phyloP scores from a whole-genome alignment of 345 rosid genomes.

The Populus simonii region DNA sequence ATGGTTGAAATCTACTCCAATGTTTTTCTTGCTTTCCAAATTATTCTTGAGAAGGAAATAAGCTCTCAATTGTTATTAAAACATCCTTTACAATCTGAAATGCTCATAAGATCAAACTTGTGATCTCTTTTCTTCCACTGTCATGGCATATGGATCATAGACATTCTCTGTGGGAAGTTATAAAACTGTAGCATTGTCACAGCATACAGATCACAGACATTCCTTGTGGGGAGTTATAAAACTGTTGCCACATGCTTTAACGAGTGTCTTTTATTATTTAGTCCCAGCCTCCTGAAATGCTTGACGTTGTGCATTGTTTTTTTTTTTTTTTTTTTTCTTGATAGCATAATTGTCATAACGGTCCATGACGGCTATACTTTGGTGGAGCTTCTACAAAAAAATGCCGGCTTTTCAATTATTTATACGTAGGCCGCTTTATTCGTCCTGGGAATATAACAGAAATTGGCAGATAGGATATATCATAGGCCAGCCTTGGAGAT shows the following conservation, averaged over 20 bases:
- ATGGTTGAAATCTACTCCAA: neutral
- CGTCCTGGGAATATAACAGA: neutral
- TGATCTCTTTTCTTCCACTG: neutral
- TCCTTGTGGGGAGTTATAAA: neutral
- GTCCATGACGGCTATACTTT: neutral
- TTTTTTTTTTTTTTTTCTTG: neutral
- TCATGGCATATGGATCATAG: no score
- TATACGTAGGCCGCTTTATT: neutral
- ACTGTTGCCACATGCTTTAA: neutral
- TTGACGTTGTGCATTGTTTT: neutral
- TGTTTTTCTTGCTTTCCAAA: slow-evolving; percentile 1
- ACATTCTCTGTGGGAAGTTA: no score
- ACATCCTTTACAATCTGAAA: neutral
- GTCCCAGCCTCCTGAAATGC: neutral
- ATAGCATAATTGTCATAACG: neutral
- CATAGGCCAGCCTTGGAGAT: neutral
- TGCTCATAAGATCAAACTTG: neutral
- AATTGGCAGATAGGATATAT: neutral
- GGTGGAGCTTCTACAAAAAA: neutral
- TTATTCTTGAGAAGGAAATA: neutral
- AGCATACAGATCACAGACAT: neutral
- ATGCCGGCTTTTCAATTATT: neutral
- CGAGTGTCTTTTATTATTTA: neutral
- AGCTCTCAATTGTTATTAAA: neutral
- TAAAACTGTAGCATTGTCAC: no score